A percentile compares a stretch with the other conserved stretches of the same genome.
These are phyloP conservation scores for Carex sylvatica DNA, from an alignment of 202 grass and related monocot species.

Conservation along the genomic window DNA sequence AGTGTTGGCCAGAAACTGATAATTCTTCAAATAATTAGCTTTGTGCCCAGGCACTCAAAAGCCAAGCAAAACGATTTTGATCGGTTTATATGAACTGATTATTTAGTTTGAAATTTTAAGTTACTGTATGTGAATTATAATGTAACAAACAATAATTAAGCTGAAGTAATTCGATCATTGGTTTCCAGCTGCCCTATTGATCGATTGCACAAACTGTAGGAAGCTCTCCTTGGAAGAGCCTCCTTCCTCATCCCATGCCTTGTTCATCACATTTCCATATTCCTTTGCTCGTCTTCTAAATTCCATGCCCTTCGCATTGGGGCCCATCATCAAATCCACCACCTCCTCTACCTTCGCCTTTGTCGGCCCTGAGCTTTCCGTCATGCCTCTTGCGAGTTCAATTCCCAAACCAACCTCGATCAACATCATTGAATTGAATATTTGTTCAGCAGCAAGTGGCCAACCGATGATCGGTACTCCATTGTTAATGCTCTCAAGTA, in stretches of 20 bases:
- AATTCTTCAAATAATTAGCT: too few relatives aligned
- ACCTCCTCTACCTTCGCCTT: slow-evolving; percentile 30
- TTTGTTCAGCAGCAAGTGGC: slow-evolving; percentile 51
- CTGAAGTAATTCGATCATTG: too few relatives aligned
- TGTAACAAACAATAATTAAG: too few relatives aligned
- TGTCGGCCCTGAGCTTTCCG: slow-evolving; percentile 33
- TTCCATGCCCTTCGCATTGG: slow-evolving; percentile 25
- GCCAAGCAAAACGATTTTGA: too few relatives aligned
- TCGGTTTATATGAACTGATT: too few relatives aligned
- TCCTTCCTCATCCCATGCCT: slow-evolving; percentile 28
- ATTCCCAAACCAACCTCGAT: slow-evolving; percentile 47
- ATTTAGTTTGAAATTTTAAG: too few relatives aligned
- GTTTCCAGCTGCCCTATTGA: not conserved
- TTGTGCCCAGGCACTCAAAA: too few relatives aligned
- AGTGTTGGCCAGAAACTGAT: too few relatives aligned
- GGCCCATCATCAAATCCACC: slow-evolving; percentile 35
- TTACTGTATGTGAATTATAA: too few relatives aligned
- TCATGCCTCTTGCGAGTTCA: slow-evolving; percentile 56
- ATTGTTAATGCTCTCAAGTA: slow-evolving; percentile 57
- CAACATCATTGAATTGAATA: slow-evolving; percentile 56
- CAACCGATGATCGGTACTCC: slow-evolving; percentile 56
- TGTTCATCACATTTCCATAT: slow-evolving; percentile 23
- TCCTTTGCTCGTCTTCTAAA: slow-evolving; percentile 34
- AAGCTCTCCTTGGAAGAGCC: slow-evolving; percentile 36
- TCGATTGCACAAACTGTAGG: slow-evolving; percentile 27